Evolutionary conservation across 2,329 filamentous ascomycete genomes (phyloP), one percentile per base, ranked within the genome.

Genomic region (Calycina marina): DNA sequence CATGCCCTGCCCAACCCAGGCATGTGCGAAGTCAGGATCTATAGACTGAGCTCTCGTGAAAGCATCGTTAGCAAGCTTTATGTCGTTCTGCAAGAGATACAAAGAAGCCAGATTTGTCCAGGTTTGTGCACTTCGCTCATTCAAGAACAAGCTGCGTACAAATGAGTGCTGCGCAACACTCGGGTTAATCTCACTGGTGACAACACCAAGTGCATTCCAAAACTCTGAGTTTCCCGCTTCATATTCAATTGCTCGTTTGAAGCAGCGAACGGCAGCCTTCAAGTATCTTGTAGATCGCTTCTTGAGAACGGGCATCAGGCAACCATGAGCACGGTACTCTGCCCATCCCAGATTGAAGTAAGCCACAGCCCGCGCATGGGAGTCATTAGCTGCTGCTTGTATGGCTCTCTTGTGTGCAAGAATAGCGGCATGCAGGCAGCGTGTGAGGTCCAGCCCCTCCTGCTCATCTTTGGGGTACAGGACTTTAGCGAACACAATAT

Each of bases 261-360:
- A 96, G 47, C 83, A 90, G 34, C 77, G 70, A 41, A 96, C 78
- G 1, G 90, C 72, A 5, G 85, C 77, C 53, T 79, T 86, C 28
- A 90, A 62, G 44, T 84, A 85, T 43, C 67, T 68, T 49, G 72
- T 68, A 12, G 66, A 63, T 47, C 67, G 77, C 47, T 72, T 74
- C 32, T 52, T 53, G 28, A 65, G 48, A 3, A 56, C 50, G 1
- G 53, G 52, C 20, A 66, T 67, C 13, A 83, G 61, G 48, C 73
- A 82, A 8, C 64, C 60, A 49, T 92, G 82, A 1, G 85, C 81
- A 27, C 78, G 72, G 51, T 90, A 74, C 53, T 98, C 90, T 1
- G 83, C 81, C 82, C 86, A 96, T 25, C 90, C 90, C 12, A 98
- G 63, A 48, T 98, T 98, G 57, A 93, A 98, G 67, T 88, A 90